These are phyloP conservation scores for Castanea crenata DNA, from an alignment of 306 rosid genomes.

Conservation along the genomic window DNA sequence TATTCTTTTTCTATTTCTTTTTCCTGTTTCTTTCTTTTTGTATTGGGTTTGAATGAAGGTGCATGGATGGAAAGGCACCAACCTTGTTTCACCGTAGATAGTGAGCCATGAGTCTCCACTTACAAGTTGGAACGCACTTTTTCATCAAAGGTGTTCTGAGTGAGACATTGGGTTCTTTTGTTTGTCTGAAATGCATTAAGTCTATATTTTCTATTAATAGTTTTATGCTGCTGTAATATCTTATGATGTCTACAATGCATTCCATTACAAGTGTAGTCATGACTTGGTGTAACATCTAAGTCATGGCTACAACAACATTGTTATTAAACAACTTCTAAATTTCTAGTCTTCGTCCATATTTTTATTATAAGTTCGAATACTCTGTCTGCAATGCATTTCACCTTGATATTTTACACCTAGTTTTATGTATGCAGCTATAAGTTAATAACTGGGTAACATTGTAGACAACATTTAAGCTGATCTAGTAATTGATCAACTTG, in stretches of 20 bases:
- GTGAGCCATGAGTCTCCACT: slow-evolving; percentile 63
- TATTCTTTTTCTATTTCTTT: not conserved
- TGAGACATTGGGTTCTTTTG: slow-evolving; percentile 26
- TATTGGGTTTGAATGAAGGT: slow-evolving; percentile 21
- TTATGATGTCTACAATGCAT: not conserved
- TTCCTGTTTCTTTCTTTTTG: slow-evolving; percentile 28
- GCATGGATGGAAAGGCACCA: slow-evolving; percentile 31
- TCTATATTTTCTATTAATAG: not conserved
- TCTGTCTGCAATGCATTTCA: no score
- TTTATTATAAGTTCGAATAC: no score
- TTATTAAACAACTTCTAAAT: no score
- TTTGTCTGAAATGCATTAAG: slow-evolving; percentile 15
- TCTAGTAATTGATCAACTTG: not conserved
- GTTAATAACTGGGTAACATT: not conserved
- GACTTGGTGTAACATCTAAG: no score
- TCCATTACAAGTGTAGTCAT: no score
- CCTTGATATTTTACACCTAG: no score
- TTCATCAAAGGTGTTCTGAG: slow-evolving; percentile 20
- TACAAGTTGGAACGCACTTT: slow-evolving; percentile 28
- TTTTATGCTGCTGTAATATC: not conserved
- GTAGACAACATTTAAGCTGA: not conserved
- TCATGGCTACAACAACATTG: no score
- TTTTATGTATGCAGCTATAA: not conserved
- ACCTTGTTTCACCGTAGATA: slow-evolving; percentile 48
- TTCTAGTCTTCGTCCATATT: no score